Evolutionary conservation across 2,329 filamentous ascomycete species (phyloP), one percentile per base, ranked within the genome.

Genomic region (Metarhizium brunneum): DNA sequence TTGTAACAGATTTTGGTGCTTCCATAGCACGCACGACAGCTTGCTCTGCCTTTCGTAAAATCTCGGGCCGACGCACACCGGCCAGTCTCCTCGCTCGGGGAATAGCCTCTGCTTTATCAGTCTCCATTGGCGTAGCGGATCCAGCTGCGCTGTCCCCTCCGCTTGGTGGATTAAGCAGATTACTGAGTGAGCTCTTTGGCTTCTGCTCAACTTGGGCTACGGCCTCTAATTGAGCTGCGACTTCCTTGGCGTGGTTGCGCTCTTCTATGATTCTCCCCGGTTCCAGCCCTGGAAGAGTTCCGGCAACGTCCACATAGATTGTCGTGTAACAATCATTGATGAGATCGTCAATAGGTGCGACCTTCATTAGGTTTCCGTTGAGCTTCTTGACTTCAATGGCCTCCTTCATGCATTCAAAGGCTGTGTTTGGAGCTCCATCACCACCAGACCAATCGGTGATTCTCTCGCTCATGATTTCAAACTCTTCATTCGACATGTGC

Each of bases 331-430:
- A 85, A 70, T 99, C 94, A 25, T 86, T 88, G 61, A 96, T 88
- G n/a, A 97, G 79, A 65, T 99, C 94, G 64, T 99, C 94, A 48
- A 97, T 92, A 10, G 86, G 79, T 0, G 84, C 82, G 0, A 87
- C 82, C 70, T 96, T 96, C 81, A 95, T 94, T 7, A 96, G 78
- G 50, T 86, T 87, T 45, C 86, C 86, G 66, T 99, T 99, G 48
- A 96, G 80, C 67, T 83, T 84, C 66, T 84, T 84, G 47, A 83
- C 61, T 58, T 84, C 81, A 10, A 83, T 76, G 0, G 76, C 73
- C 50, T 84, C 81, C 63, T 78, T 82, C 69, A 84, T 73, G 55
- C 80, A 82, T 50, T 71, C 72, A 52, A 84, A 73, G 1, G 77
- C 75, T 0, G 70, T 64, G 53, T 78, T 64, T 6, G 70, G 65